These are phyloP conservation scores for Silene vulgaris DNA, from an alignment of 179 eudicot genomes.

Conservation along the genomic window DNA sequence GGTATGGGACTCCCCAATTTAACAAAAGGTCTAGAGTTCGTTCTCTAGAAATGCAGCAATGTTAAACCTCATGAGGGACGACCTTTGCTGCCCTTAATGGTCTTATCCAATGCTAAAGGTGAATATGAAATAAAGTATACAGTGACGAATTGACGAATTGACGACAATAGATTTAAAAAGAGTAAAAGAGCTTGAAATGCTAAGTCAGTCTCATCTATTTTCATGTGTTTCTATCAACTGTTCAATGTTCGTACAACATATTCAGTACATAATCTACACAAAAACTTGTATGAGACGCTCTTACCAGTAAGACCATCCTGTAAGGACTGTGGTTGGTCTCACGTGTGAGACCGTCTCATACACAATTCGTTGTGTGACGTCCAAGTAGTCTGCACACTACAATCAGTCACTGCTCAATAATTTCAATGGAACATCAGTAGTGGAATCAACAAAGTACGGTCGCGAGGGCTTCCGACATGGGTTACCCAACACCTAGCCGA, in stretches of 20 bases:
- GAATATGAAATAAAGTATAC: no score
- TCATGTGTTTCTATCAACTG: slow-evolving; percentile 7
- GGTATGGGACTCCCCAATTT: no score
- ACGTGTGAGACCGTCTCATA: background rate
- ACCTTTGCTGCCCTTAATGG: no score
- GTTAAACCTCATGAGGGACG: no score
- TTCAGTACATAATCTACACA: background rate
- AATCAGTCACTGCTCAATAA: slow-evolving; percentile 6
- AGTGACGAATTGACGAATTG: no score
- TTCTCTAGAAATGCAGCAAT: no score
- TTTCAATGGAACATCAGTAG: slow-evolving; percentile 12
- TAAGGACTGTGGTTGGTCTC: background rate
- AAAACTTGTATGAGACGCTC: background rate
- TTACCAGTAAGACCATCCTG: slow-evolving; percentile 10
- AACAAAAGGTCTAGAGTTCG: no score
- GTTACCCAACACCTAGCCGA: slow-evolving; percentile 17
- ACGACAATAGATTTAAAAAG: no score
- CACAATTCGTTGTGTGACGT: no score
- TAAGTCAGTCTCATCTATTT: no score
- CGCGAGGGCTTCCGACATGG: slow-evolving; percentile 2
- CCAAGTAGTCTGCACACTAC: background rate
- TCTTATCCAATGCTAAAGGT: no score
- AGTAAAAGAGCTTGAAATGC: no score
- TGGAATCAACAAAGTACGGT: background rate
- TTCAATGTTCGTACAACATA: slow-evolving; percentile 28